Conservation (phyloP, 495 filamentous ascomycete genomes). For the Penicillium paxilli region DNA sequence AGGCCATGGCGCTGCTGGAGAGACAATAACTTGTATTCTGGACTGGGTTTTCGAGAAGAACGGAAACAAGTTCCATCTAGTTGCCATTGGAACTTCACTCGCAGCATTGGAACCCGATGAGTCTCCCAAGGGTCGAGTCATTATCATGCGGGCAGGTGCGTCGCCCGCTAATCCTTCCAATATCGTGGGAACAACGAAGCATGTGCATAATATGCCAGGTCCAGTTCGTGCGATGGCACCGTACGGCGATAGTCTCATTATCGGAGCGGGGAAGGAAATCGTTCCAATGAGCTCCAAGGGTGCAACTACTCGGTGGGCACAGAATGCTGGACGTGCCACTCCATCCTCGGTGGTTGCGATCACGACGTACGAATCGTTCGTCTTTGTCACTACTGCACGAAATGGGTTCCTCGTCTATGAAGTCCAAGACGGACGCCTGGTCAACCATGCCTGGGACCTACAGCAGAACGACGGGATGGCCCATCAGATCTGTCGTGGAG, state of each 20-base stretch:
- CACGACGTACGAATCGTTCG: slow-evolving; percentile 33
- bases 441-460: slow-evolving; percentile 33
- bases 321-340: slow-evolving; percentile 30
- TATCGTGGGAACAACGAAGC: slow-evolving; percentile 37
- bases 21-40: slow-evolving; percentile 48
- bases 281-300: slow-evolving; percentile 36
- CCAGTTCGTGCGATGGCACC: slow-evolving; percentile 47
- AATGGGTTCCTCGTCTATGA: slow-evolving; percentile 43
- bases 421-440: slow-evolving; percentile 30
- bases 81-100: slow-evolving; percentile 45
- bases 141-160: slow-evolving; percentile 36
- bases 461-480: slow-evolving; percentile 39
- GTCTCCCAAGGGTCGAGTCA: slow-evolving; percentile 26
- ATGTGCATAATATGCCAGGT: slow-evolving; percentile 33
- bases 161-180: slow-evolving; percentile 23
- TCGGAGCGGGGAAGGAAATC: slow-evolving; percentile 37
- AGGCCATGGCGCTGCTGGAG: slow-evolving; percentile 39
- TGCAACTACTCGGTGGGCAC: slow-evolving; percentile 30
- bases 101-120: slow-evolving; percentile 7
- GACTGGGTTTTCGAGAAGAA: slow-evolving; percentile 48
- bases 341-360: slow-evolving; percentile 46
- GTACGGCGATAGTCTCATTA: slow-evolving; percentile 40
- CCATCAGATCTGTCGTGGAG: slow-evolving; percentile 33
- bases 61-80: slow-evolving; percentile 45
- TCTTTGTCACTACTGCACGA: slow-evolving; percentile 46